A percentile compares a stretch with the other conserved stretches of the same genome.
Conservation (phyloP, 2,329 filamentous ascomycete species). For the Magnaporthiopsis poae region DNA sequence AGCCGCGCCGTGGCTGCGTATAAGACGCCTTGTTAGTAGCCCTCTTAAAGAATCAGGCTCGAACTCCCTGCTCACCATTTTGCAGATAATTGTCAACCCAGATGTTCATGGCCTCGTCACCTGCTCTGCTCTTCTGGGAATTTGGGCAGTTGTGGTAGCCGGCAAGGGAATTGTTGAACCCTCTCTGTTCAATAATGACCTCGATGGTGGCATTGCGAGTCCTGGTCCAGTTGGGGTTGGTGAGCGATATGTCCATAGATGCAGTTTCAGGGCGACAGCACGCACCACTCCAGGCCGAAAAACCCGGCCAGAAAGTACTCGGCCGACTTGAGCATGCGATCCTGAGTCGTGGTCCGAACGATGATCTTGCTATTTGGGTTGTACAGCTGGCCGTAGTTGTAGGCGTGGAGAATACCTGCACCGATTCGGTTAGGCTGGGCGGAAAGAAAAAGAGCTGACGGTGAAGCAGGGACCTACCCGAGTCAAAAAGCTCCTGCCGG, state of each 20-base stretch:
- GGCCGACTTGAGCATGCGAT: conserved; percentile 66
- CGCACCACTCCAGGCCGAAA: conserved; percentile 60
- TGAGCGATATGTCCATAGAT: background rate
- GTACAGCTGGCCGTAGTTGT: conserved; percentile 62
- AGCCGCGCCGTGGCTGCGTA: conserved; percentile 48
- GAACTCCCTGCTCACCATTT: conserved; percentile 31
- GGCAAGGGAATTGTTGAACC: conserved; percentile 62
- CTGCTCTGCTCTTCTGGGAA: conserved; percentile 38
- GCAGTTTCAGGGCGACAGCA: background rate
- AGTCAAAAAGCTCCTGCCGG: conserved; percentile 63
- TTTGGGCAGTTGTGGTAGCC: conserved; percentile 60
- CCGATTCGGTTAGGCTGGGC: background rate
- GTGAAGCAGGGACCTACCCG: conserved; percentile 25
- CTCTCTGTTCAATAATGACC: conserved; percentile 53
- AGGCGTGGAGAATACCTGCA: conserved; percentile 56
- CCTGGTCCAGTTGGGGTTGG: conserved; percentile 25
- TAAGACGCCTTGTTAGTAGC: conserved; percentile 4
- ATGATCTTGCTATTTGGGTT: conserved; percentile 64
- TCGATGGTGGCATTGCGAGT: conserved; percentile 62
- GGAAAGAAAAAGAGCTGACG: background rate
- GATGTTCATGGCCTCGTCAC: conserved; percentile 41
- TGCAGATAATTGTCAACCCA: conserved; percentile 58
- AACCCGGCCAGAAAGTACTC: conserved; percentile 73
- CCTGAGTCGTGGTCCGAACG: conserved; percentile 64
- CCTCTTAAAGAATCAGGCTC: background rate